phyloP scores from a whole-genome alignment of 2,329 filamentous ascomycete genomes.

The Fusarium solani-melongenae region DNA sequence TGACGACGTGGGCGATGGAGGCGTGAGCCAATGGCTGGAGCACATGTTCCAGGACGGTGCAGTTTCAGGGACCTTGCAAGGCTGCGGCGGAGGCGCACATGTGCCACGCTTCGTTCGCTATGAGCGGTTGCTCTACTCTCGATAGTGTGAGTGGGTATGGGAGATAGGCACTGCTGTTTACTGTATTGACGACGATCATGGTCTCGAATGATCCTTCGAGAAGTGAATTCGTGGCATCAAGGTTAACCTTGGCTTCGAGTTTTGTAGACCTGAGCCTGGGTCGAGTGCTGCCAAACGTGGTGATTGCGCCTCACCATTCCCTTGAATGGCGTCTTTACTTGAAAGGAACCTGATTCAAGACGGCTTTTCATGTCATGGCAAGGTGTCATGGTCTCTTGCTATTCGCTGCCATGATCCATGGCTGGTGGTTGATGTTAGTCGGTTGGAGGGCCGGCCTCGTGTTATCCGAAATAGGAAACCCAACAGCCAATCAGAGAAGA shows the following conservation, averaged over 20 bases:
- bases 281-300: neutral
- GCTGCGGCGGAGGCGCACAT: conserved; percentile 38
- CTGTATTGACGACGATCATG: conserved; percentile 21
- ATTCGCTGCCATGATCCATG: conserved; percentile 3
- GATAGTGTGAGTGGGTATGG: conserved; percentile 38
- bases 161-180: conserved; percentile 15
- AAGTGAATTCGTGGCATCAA: neutral
- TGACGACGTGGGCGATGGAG: conserved; percentile 15
- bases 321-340: neutral
- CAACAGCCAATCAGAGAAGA: conserved; percentile 34
- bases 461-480: conserved; percentile 13
- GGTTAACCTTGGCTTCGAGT: neutral
- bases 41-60: conserved; percentile 51
- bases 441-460: conserved; percentile 10
- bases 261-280: too few species aligned
- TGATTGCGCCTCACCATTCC: neutral
- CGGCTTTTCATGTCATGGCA: neutral
- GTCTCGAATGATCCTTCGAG: conserved; percentile 5
- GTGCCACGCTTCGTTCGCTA: conserved; percentile 42
- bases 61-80: conserved; percentile 40
- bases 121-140: conserved; percentile 26
- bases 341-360: neutral
- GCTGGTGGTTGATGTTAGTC: conserved; percentile 28
- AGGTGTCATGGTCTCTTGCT: neutral
- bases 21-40: conserved; percentile 55